phyloP scores from a whole-genome alignment of 345 rosid species.

The Dipteronia sinensis region DNA sequence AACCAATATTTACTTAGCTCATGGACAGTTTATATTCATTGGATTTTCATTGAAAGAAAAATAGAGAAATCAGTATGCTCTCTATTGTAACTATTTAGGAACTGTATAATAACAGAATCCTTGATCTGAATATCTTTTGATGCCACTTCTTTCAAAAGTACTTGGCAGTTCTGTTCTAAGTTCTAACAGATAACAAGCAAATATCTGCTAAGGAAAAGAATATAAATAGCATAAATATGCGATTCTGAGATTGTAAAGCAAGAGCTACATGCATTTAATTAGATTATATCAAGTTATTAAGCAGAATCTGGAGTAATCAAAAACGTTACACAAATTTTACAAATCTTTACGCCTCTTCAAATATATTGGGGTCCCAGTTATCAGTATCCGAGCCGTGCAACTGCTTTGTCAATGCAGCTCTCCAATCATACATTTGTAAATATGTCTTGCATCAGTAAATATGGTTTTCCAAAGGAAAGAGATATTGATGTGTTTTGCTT shows the following conservation, averaged over 20 bases:
- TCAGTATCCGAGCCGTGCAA: conserved; percentile 9
- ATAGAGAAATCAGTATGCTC: too few relatives aligned
- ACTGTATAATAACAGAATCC: background rate
- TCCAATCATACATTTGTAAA: background rate
- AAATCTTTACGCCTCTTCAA: conserved; percentile 14
- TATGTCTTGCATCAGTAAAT: background rate
- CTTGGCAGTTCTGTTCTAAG: background rate
- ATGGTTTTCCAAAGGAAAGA: conserved; percentile 11
- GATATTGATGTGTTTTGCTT: conserved; percentile 18
- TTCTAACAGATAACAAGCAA: background rate
- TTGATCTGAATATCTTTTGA: background rate
- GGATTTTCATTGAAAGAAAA: background rate
- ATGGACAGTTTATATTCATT: too few relatives aligned
- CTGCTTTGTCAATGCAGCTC: conserved; percentile 22
- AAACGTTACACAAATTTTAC: conserved; percentile 9
- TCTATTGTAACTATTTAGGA: background rate
- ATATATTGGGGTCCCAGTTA: background rate
- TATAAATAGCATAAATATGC: background rate
- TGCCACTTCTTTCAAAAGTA: background rate
- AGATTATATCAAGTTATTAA: conserved; percentile 14
- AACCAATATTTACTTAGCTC: too few relatives aligned
- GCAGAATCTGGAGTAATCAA: background rate
- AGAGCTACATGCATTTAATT: background rate
- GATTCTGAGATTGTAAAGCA: background rate
- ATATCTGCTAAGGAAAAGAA: background rate